Evolutionary conservation across 2,329 filamentous ascomycete genomes (phyloP), one percentile per base, ranked within the genome.

Genomic region (Pyricularia pennisetigena): DNA sequence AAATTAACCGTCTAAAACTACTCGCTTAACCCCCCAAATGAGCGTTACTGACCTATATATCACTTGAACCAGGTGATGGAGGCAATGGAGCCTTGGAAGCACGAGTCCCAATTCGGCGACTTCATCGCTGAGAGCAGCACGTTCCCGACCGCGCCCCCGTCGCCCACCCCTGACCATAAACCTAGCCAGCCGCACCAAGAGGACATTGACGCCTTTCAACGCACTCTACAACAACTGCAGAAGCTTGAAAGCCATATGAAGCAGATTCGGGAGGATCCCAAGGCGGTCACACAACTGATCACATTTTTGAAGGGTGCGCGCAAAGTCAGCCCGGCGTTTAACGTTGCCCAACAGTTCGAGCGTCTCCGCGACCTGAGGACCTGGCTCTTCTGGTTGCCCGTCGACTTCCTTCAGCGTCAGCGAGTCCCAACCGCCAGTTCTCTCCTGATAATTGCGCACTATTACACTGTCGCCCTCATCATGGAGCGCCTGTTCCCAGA

Each of bases 371-470:
- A 92, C 10, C 85, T 99, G 69, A 87, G 94, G 68, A 91, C 92
- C 73, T 97, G 94, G 93, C 86, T 98, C 20, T 97, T 98, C 79
- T 98, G 94, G 93, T 87, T 97, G 68, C 95, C 95, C 0, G 89
- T 97, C 41, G 88, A 89, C 72, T 90, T 94, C 73, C 84, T 97
- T 29, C 90, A 94, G 76, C 88, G 89, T 89, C 64, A 88, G 90
- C 66, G 87, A 87, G 49, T 93, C 94, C 32, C 32, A 35, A 35
- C 32, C 72, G 86, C 91, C 28, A 91, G 87, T 69, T 90, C 93
- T 1, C 83, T 97, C 72, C 84, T 97, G 67, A 89, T 96, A 70
- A 88, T 98, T 68, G 91, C 93, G 12, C 92, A 98, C 76, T 93
- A 97, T 77, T 98, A 97, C 80, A 94, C 92, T 0, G 88, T 93